These are phyloP conservation scores for Alliaria petiolata DNA, from an alignment of 345 rosid species.

Conservation along the genomic window DNA sequence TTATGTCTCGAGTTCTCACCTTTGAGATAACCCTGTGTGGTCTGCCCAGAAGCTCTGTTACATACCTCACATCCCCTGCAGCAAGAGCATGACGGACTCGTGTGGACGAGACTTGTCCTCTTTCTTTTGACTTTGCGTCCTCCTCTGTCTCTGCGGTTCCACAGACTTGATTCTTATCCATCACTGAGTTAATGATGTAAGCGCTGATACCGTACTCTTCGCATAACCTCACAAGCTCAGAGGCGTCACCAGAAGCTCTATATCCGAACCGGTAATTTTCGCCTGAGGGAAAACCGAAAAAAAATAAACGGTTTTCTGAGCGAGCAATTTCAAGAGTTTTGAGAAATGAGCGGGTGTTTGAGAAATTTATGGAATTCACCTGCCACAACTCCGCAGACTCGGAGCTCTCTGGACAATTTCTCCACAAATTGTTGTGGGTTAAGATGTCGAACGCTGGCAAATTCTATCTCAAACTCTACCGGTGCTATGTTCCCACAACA, in stretches of 20 bases:
- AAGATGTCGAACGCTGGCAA: conserved; percentile 70
- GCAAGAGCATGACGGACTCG: conserved; percentile 78
- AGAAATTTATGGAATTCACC: conserved; percentile 34
- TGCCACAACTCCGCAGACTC: conserved; percentile 74
- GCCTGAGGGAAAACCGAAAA: conserved; percentile 34
- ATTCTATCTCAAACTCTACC: conserved; percentile 56
- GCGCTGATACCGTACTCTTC: conserved; percentile 51
- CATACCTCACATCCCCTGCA: conserved; percentile 66
- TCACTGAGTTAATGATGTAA: conserved; percentile 64
- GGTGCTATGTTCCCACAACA: conserved; percentile 59
- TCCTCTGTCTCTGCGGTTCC: conserved; percentile 31
- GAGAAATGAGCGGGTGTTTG: neutral
- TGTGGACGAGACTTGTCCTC: conserved; percentile 83
- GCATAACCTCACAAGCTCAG: conserved; percentile 63
- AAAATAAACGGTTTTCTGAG: neutral
- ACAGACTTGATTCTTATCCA: conserved; percentile 65
- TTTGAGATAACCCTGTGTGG: conserved; percentile 57
- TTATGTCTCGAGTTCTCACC: conserved; percentile 15
- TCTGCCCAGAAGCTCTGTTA: conserved; percentile 75
- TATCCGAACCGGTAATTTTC: conserved; percentile 87
- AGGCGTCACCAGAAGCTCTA: conserved; percentile 70
- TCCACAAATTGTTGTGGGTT: conserved; percentile 76
- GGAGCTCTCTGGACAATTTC: conserved; percentile 67
- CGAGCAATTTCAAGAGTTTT: neutral
- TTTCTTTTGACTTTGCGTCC: conserved; percentile 41